These are phyloP conservation scores for Rhizopus stolonifer DNA, from an alignment of 371 early-diverging fungal species.

Conservation along the genomic window DNA sequence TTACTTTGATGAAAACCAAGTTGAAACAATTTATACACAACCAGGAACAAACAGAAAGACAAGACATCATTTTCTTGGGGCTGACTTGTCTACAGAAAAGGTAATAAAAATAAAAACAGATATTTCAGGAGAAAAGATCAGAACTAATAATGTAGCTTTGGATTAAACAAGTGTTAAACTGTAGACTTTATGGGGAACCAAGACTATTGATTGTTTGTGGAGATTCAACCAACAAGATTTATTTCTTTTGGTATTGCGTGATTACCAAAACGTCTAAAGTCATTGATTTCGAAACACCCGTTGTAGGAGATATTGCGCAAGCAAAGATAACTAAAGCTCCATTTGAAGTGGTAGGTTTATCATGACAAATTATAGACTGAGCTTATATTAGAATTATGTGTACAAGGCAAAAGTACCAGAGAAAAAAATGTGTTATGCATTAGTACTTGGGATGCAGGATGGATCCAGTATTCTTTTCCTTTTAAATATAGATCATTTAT, in stretches of 20 bases:
- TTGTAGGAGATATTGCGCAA: constrained; percentile 3
- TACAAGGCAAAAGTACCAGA: not conserved
- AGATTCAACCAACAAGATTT: constrained; percentile 1
- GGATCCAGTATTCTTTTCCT: constrained; percentile 4
- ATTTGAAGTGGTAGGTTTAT: constrained; percentile 13
- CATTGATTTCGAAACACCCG: not conserved
- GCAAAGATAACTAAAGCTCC: constrained; percentile 10
- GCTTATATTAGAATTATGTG: constrained; percentile 1
- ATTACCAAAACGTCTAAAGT: not conserved
- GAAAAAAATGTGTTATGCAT: constrained; percentile 1
- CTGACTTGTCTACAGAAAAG: not conserved
- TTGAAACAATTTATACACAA: not conserved
- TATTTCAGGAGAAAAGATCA: too few relatives aligned
- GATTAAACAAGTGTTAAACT: constrained; percentile 4
- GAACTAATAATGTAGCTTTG: not conserved
- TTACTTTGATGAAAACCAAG: not conserved
- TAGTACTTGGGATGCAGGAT: constrained; percentile 2
- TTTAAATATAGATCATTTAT: not conserved
- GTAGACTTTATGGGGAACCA: constrained; percentile 1
- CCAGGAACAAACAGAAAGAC: not conserved
- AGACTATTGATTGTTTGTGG: constrained; percentile 4
- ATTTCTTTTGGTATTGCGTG: constrained; percentile 9
- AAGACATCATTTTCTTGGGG: not conserved
- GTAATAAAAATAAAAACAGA: not conserved
- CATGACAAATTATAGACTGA: not conserved